Conservation (phyloP, 352 stramenopile species). For the Phytophthora idaei region DNA sequence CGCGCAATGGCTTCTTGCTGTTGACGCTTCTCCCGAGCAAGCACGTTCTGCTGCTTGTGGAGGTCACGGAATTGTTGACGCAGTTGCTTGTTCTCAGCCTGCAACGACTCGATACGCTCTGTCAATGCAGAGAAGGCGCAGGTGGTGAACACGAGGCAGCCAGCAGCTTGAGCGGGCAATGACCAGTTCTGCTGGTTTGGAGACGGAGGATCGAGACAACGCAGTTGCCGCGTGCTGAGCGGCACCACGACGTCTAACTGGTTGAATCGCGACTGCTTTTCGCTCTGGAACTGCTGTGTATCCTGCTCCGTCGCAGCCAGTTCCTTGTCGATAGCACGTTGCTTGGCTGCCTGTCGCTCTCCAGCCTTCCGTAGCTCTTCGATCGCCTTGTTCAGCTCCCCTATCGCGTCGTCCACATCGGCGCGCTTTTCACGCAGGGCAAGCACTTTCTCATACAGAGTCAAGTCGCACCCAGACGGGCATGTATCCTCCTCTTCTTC, state of each 20-base stretch:
- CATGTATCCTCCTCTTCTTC: slow-evolving; percentile 93
- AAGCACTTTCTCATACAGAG: slow-evolving; percentile 93
- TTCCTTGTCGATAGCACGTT: slow-evolving; percentile 93
- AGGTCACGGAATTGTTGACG: slow-evolving; percentile 90
- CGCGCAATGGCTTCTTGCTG: slow-evolving; percentile 72
- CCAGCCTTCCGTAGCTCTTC: slow-evolving; percentile 90
- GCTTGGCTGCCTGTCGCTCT: slow-evolving; percentile 85
- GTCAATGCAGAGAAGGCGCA: slow-evolving; percentile 62
- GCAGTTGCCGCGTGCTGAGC: slow-evolving; percentile 77
- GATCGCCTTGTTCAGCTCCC: slow-evolving; percentile 86
- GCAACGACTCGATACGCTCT: slow-evolving; percentile 79
- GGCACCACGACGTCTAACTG: slow-evolving; percentile 84
- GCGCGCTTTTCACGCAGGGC: slow-evolving; percentile 91
- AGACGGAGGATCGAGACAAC: slow-evolving; percentile 51
- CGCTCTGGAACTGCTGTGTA: slow-evolving; percentile 92
- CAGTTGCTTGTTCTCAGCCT: slow-evolving; percentile 79
- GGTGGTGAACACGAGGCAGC: slow-evolving; percentile 78
- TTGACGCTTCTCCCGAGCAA: slow-evolving; percentile 75
- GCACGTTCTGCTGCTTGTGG: slow-evolving; percentile 85
- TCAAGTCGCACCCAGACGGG: slow-evolving; percentile 86
- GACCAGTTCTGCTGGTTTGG: slow-evolving; percentile 41
- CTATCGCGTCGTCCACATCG: slow-evolving; percentile 89
- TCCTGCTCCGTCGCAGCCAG: slow-evolving; percentile 86
- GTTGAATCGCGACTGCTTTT: slow-evolving; percentile 94
- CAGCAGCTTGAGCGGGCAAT: slow-evolving; percentile 54